Evolutionary conservation across 164 flowering plant genomes (phyloP), one percentile per base, ranked within the genome.

Genomic region (Piper betle): DNA sequence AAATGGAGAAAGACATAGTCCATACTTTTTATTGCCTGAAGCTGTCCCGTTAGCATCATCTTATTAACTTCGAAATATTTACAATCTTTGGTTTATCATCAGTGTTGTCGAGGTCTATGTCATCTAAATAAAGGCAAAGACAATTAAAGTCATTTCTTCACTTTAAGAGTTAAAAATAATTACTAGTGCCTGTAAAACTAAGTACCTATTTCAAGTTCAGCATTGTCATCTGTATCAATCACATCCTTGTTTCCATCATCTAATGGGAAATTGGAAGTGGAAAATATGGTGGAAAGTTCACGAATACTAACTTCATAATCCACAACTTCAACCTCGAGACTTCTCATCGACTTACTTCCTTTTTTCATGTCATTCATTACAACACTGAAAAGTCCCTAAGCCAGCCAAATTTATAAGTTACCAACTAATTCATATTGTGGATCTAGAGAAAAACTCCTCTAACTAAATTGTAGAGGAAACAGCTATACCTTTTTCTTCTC

Each of bases 401-500:
- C 57, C 33, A 46, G 48, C 54, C 61, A 66, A 53, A 16, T 38
- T 54, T 8, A 54, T 16, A 54, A 25, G 18, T 54, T 18, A 18
- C 4, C 18, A n/a, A 25, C 6, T 16, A 16, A 18, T 18, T 1
- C 18, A 5, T 18, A 20, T 16, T 6, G 6, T 18, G 37, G 20
- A 16, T 54, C 20, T 20, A 18, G 57, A 18, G 9, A 15, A 33
- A 39, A 33, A 58, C 12, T 38, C 15, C 13, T 37, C 8, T 40
- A 5, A 39, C 19, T 17, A 58, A 37, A 15, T 58, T 58, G 38
- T 17, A 10, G 2, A 25, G 1, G 39, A 38, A 57, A 64, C 53
- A 7, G 12, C 12, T 10, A 46, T 64, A 88, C 92, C 91, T 84
- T 89, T 72, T 81, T 87, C 88, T 84, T 87, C 75, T 92, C 96